Base-by-base conservation (phyloP, 352 stramenopile species). In the Sclerospora graminicola region DNA sequence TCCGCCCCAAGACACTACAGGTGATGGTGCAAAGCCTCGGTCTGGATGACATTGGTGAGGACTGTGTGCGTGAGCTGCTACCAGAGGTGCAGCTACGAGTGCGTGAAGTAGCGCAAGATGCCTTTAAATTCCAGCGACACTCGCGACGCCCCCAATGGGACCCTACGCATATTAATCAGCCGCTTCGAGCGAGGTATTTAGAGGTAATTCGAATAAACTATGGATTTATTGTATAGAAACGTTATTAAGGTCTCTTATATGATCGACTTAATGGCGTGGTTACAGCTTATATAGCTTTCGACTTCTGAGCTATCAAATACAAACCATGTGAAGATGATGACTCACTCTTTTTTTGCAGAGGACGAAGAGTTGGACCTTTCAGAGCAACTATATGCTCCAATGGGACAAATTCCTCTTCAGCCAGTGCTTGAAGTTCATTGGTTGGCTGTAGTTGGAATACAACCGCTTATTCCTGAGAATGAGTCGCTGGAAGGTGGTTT, bases 401-500 rank as follows among this genome's bases (percentile, higher is more conserved):
- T 92, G 30, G 75, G 77, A 33, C 65, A 78, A 46, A 70, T 87
- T 28, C 80, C 80, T 18, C 64, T 88, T 26, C 68, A 84, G 16
- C 80, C 77, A 1, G 57, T 72, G 46, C 51, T 89, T 4, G 82
- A 85, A 41, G 43, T 89, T 13, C 80, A 92, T 58, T 92, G 80
- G 80, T 63, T 89, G 48, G 80, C 80, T 1, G 78, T 92, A 3
- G 75, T 88, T 43, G 80, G 80, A 27, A 69, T 92, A 29, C 80
- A 89, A 61, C 75, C 80, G 10, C 45, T 84, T 16, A 89, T 89
- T 32, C 75, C 80, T 1, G 80, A 92, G 62, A 92, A 92, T 45
- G 80, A 87, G 54, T 76, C 71, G 31, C 55, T 58, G n/a, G 76
- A 84, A 39, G 66, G 81, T 47, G 73, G 82, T 41, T 75, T 69